Evolutionary conservation across 1,284 basidiomycete species (phyloP), one percentile per base, ranked within the genome.

Genomic region (Sutorius eximius): DNA sequence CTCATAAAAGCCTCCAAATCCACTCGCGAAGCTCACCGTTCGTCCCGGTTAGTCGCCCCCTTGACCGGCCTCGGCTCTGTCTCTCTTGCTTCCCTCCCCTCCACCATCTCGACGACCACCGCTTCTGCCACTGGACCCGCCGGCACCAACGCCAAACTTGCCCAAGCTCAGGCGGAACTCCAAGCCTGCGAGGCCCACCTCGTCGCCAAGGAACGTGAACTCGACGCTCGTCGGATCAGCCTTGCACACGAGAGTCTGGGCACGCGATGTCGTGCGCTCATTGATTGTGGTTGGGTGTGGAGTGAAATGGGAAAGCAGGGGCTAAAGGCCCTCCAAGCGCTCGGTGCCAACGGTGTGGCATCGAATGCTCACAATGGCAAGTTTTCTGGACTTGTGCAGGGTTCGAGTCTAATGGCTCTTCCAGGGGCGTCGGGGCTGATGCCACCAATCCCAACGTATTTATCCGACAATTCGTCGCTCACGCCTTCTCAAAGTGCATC

Each of bases 161-260:
- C 76, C 0, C 69, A 79, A 2, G 88, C 88, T 0, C 89, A 91
- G 60, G 74, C 83, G 0, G 86, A 91, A 59, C 73, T 91, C 16
- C 87, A 90, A 60, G 89, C 87, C 9, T 92, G 89, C 67, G 88
- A 91, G 63, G 75, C 80, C 0, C 86, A 87, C 55, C 75, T 91
- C 5, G 84, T 83, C 0, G 59, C 72, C 27, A 89, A 88, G 67
- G 87, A 91, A 62, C 76, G 72, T 20, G 83, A 85, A 51, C 76
- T 91, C 3, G 80, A 81, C 3, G 67, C 67, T 0, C 73, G 78
- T 48, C 77, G 88, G 1, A 69, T 75, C 22, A 73, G 72, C 22
- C 75, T 83, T 12, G 75, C 89, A 12, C 73, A 76, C n/a, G 77
- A 82, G 38, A 87, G 87, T 0, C 73, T 91, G 16, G 77, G 80